A percentile compares a stretch with the other conserved stretches of the same genome.
Evolutionary conservation across 768 basidiomycete species (phyloP).

Genomic region (Mycena galericulata): DNA sequence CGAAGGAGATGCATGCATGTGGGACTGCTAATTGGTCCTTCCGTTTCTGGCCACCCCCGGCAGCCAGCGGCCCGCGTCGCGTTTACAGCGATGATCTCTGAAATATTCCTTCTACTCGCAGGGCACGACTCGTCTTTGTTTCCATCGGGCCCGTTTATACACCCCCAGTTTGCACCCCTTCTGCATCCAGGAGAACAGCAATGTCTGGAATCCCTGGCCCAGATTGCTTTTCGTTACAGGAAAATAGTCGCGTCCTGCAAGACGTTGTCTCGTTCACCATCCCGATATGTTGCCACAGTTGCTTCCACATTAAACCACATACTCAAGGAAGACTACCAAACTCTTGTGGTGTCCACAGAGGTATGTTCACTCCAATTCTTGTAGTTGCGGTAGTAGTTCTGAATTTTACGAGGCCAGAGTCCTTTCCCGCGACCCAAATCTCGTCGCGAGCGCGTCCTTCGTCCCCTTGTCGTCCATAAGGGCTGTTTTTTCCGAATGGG

Average conservation of each 20-base stretch:
- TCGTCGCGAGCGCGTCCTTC: conserved; percentile 85
- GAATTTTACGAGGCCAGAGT: conserved; percentile 62
- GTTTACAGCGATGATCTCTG: conserved; percentile 79
- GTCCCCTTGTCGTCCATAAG: conserved; percentile 89
- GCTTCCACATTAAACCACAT: conserved; percentile 80
- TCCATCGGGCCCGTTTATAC: conserved; percentile 65
- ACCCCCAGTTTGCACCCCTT: conserved; percentile 74
- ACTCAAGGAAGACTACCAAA: conserved; percentile 84
- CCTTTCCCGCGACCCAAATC: conserved; percentile 75
- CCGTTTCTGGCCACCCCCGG: too few species aligned
- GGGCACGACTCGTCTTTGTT: conserved; percentile 92
- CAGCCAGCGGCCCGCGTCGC: too few species aligned
- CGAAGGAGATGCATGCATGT: too few species aligned
- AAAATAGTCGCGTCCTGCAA: conserved; percentile 72
- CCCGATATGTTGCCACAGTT: conserved; percentile 84
- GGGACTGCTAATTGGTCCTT: too few species aligned
- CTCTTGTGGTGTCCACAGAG: conserved; percentile 83
- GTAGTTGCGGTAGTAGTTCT: neutral
- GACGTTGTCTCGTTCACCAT: conserved; percentile 65
- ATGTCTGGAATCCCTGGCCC: conserved; percentile 82
- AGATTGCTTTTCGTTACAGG: conserved; percentile 80
- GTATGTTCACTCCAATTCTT: conserved; percentile 1
- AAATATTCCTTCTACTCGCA: conserved; percentile 86
- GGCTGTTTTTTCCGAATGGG: conserved; percentile 90
- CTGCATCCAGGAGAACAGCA: conserved; percentile 92